phyloP scores from a whole-genome alignment of 192 early-diverging fungal genomes.

The Umbelopsis sp. region DNA sequence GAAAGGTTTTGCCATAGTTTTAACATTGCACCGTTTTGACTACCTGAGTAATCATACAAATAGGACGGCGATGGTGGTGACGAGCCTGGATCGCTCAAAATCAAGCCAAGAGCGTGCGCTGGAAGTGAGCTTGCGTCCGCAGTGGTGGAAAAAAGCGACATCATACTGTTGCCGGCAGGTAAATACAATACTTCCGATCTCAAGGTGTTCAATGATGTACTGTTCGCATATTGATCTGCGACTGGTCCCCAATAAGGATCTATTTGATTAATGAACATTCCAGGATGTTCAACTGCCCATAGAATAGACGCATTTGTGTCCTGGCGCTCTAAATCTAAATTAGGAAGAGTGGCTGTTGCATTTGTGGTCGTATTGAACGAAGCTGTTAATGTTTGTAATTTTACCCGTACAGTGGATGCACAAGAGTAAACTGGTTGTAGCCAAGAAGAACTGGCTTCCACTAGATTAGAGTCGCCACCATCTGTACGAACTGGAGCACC shows the following conservation, averaged over 20 bases:
- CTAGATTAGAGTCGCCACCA: neutral
- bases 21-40: neutral
- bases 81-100: too few species aligned
- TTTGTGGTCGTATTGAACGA: neutral
- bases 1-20: neutral
- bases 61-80: too few species aligned
- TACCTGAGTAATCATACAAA: neutral
- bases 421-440: neutral
- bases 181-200: neutral
- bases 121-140: neutral
- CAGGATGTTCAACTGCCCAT: neutral
- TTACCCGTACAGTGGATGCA: constrained; percentile 1
- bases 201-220: neutral
- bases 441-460: constrained; percentile 1
- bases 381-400: constrained; percentile 1
- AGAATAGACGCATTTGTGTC: neutral
- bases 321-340: neutral
- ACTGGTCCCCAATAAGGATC: constrained; percentile 13
- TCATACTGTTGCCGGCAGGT: neutral
- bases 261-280: neutral
- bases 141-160: too few species aligned
- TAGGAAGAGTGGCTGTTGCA: neutral
- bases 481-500: constrained; percentile 1
- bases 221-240: neutral
- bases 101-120: neutral